These are phyloP conservation scores for Baudoinia panamericana DNA, from an alignment of 495 filamentous ascomycete species.

Conservation along the genomic window DNA sequence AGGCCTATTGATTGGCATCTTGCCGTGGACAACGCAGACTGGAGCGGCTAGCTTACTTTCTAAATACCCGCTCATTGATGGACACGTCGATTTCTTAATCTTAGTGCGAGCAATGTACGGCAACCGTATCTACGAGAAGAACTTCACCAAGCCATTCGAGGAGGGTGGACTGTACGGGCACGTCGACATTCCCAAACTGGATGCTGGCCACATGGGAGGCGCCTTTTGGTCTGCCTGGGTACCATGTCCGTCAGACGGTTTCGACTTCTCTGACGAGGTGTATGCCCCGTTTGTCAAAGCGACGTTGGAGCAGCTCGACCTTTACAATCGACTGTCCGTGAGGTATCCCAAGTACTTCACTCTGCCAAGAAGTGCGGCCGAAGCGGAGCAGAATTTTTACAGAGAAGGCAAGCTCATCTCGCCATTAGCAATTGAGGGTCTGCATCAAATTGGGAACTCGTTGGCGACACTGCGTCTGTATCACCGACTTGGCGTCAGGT, in stretches of 20 bases:
- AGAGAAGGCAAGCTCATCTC: slow-evolving; percentile 43
- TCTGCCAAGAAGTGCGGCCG: slow-evolving; percentile 43
- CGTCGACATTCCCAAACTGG: slow-evolving; percentile 62
- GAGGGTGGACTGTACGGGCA: slow-evolving; percentile 54
- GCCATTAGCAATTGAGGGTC: slow-evolving; percentile 75
- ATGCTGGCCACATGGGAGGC: slow-evolving; percentile 49
- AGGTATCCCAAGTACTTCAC: slow-evolving; percentile 62
- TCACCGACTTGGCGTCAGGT: slow-evolving; percentile 70
- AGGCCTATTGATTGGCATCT: too few relatives aligned
- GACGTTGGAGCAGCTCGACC: slow-evolving; percentile 74
- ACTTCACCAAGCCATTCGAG: slow-evolving; percentile 58
- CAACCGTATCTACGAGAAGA: slow-evolving; percentile 63
- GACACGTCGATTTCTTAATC: slow-evolving; percentile 81
- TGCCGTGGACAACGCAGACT: background rate
- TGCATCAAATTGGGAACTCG: slow-evolving; percentile 90
- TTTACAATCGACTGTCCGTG: slow-evolving; percentile 54
- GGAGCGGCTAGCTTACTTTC: slow-evolving; percentile 55
- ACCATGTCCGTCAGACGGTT: slow-evolving; percentile 56
- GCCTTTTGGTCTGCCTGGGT: slow-evolving; percentile 89
- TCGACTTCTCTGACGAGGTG: slow-evolving; percentile 58
- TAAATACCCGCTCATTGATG: slow-evolving; percentile 76
- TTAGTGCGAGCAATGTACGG: slow-evolving; percentile 50
- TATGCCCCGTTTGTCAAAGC: slow-evolving; percentile 52
- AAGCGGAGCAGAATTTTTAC: slow-evolving; percentile 39
- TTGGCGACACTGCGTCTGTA: slow-evolving; percentile 61